Evolutionary conservation across 169 alveolate species (phyloP).

Genomic region (Babesia microti): DNA sequence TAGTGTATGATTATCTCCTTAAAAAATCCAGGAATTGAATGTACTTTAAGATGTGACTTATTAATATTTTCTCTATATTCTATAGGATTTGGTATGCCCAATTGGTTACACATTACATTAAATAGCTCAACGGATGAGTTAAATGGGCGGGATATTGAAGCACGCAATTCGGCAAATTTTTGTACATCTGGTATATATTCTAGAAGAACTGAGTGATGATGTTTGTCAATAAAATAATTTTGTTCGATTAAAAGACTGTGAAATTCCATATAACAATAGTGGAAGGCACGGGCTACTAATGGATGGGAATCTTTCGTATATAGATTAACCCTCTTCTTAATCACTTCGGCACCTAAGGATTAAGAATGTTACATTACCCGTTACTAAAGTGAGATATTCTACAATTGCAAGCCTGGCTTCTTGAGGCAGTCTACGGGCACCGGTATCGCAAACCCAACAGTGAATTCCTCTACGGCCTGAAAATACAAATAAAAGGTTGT

Average conservation of each 20-base stretch:
- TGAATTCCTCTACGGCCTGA: conserved; percentile 99
- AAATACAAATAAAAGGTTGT: conserved; percentile 85
- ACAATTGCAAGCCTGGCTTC: conserved; percentile 60
- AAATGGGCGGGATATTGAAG: too few relatives aligned
- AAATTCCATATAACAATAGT: conserved; percentile 42
- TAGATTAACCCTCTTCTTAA: conserved; percentile 50
- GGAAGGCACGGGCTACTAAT: conserved; percentile 25
- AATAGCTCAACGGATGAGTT: conserved; percentile 17
- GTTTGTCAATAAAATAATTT: conserved; percentile 5
- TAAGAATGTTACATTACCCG: too few relatives aligned
- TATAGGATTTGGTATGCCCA: conserved; percentile 14
- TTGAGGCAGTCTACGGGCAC: conserved; percentile 53
- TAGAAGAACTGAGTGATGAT: conserved; percentile 17
- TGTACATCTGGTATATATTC: conserved; percentile 31
- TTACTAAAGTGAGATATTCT: conserved; percentile 52
- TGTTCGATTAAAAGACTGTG: conserved; percentile 27
- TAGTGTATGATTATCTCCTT: conserved; percentile 43
- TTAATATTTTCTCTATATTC: conserved; percentile 8
- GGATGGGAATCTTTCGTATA: conserved; percentile 25
- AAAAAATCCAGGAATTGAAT: conserved; percentile 25
- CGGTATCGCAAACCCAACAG: conserved; percentile 91
- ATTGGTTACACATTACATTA: conserved; percentile 14
- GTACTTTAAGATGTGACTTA: not conserved
- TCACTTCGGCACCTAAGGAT: conserved; percentile 48
- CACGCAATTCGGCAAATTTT: conserved; percentile 16